Evolutionary conservation across 495 filamentous ascomycete species (phyloP), one percentile per base, ranked within the genome.

Genomic region (Haplographium delicatum): DNA sequence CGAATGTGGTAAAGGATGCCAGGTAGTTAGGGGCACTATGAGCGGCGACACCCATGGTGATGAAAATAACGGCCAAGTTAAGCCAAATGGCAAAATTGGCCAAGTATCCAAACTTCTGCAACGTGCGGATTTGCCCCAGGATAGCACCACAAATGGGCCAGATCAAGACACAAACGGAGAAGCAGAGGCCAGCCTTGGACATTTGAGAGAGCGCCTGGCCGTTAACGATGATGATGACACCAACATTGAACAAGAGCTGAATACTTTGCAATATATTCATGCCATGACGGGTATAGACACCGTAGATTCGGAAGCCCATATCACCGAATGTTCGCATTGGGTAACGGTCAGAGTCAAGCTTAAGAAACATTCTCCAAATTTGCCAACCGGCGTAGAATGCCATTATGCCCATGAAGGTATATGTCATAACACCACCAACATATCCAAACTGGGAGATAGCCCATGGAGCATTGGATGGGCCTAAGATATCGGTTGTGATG

Each of bases 121-220:
- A 64, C 4, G 74, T 80, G 10, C 75, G 67, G 27, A 80, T 72
- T 47, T 70, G 68, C 5, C 75, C 74, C 30, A 71, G 6, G 24
- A 50, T 4, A 11, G 43, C 20, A 13, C 47, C 47, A 18, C 26
- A 23, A 16, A 42, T 10, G 5, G 27, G 28, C n/a, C 15, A 50
- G 37, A 50, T 40, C 2, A 50, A 15, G 10, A 26, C 62, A 50
- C 70, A 72, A 6, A 67, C 67, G 25, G 70, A 54, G 54, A 71
- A 79, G 65, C 78, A 79, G 41, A 80, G 62, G 4, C 13, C 13
- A 35, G 13, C 18, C 33, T 35, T 35, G 4, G 33, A 35, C 13
- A 79, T 68, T 54, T 82, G 75, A 16, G 73, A 74, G 45, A 83
- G 70, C 37, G 68, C 68, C 46, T 78, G 65, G 3, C 78, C 79